phyloP scores from a whole-genome alignment of 208 protist species.

The Spongospora subterranea region DNA sequence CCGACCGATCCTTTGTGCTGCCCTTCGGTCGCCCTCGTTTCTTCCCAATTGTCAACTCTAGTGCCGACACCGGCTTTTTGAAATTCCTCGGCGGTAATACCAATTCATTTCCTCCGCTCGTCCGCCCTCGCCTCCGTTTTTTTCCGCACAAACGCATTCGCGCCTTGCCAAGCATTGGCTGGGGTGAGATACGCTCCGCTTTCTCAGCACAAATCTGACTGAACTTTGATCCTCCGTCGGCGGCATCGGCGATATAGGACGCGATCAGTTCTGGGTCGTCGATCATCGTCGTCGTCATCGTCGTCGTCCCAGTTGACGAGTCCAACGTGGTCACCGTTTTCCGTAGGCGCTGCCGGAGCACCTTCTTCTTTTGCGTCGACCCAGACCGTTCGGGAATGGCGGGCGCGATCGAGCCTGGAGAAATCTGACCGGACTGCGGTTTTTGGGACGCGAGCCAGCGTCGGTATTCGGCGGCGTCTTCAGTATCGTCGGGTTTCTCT shows the following conservation, averaged over 20 bases:
- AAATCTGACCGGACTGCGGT: background rate
- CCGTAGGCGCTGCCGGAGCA: background rate
- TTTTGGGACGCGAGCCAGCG: background rate
- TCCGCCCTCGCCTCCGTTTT: constrained; percentile 4
- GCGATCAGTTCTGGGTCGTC: constrained; percentile 25
- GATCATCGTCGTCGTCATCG: constrained; percentile 32
- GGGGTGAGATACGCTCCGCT: too few relatives aligned
- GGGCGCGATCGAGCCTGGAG: background rate
- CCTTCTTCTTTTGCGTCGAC: background rate
- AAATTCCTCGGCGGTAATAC: background rate
- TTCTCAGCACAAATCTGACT: background rate
- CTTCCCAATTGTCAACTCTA: background rate
- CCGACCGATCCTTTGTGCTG: background rate
- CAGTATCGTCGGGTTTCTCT: background rate
- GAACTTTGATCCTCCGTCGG: background rate
- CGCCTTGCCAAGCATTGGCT: background rate
- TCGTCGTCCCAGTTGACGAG: background rate
- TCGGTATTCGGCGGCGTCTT: constrained; percentile 15
- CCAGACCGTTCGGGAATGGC: background rate
- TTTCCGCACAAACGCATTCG: background rate
- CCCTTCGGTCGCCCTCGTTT: constrained; percentile 49
- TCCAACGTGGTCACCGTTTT: constrained; percentile 29
- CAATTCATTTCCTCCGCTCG: background rate
- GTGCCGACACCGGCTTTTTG: constrained; percentile 30
- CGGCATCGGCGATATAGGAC: background rate